Conservation (phyloP, 2,329 filamentous ascomycete genomes). For the Fusarium austroafricanum region DNA sequence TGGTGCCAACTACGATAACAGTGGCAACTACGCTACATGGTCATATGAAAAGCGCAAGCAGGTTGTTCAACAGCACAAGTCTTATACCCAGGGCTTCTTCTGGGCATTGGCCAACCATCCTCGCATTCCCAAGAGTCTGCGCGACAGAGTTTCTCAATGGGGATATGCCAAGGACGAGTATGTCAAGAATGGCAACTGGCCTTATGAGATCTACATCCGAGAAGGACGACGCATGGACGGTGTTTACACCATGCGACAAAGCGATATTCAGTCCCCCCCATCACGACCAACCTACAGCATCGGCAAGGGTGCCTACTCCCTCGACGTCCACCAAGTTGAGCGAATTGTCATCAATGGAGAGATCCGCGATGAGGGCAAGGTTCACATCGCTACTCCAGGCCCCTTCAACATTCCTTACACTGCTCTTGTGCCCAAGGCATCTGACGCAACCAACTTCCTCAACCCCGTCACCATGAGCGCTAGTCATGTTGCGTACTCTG, state of each 20-base stretch:
- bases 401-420: slow-evolving; percentile 31
- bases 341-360: slow-evolving; percentile 22
- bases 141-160: slow-evolving; percentile 9
- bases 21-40: slow-evolving; percentile 32
- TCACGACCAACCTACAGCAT: slow-evolving; percentile 10
- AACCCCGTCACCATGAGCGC: slow-evolving; percentile 34
- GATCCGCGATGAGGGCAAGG: slow-evolving; percentile 31
- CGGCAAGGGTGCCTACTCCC: slow-evolving; percentile 23
- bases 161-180: slow-evolving; percentile 36
- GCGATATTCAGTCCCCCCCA: slow-evolving; percentile 27
- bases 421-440: slow-evolving; percentile 18
- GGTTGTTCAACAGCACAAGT: slow-evolving; percentile 14
- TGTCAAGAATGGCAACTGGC: slow-evolving; percentile 30
- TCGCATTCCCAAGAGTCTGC: slow-evolving; percentile 17
- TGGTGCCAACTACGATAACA: slow-evolving; percentile 20
- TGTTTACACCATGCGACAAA: slow-evolving; percentile 31
- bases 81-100: slow-evolving; percentile 34
- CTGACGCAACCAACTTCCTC: slow-evolving; percentile 28
- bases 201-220: slow-evolving; percentile 35
- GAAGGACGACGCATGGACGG: slow-evolving; percentile 34
- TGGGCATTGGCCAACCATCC: slow-evolving; percentile 33
- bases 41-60: slow-evolving; percentile 24
- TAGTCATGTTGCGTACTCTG: slow-evolving; percentile 30
- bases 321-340: slow-evolving; percentile 35
- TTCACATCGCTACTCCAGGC: slow-evolving; percentile 21